These are phyloP conservation scores for Aspergillus sclerotioniger DNA, from an alignment of 495 filamentous ascomycete genomes.

Conservation along the genomic window DNA sequence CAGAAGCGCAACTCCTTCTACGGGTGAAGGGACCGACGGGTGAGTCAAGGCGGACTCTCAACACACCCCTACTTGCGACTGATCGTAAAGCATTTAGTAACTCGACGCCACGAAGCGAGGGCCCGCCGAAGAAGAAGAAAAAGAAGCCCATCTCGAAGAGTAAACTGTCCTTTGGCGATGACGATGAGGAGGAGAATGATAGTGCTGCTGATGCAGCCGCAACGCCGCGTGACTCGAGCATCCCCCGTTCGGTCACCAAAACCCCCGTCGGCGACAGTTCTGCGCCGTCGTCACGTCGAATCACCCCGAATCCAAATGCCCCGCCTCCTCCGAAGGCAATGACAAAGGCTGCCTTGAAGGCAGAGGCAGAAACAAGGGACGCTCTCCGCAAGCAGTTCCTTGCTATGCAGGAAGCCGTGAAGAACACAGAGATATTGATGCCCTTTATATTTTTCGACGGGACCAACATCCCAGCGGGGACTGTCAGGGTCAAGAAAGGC, in stretches of 20 bases:
- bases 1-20: constrained; percentile 51
- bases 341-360: constrained; percentile 79
- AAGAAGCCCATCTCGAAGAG: constrained; percentile 60
- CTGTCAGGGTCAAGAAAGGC: constrained; percentile 85
- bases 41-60: constrained; percentile 37
- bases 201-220: constrained; percentile 34
- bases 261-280: constrained; percentile 39
- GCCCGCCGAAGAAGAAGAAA: constrained; percentile 63
- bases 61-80: constrained; percentile 22
- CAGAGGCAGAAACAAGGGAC: constrained; percentile 81
- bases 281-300: constrained; percentile 42
- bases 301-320: constrained; percentile 67
- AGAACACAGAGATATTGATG: constrained; percentile 83
- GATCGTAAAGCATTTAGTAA: constrained; percentile 41
- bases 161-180: constrained; percentile 67
- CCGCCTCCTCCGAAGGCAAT: constrained; percentile 71
- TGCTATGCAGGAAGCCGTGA: constrained; percentile 78
- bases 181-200: constrained; percentile 55
- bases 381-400: constrained; percentile 82
- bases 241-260: constrained; percentile 38
- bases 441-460: constrained; percentile 99
- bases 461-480: constrained; percentile 85
- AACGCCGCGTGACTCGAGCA: constrained; percentile 36
- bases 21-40: constrained; percentile 52
- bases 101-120: constrained; percentile 40